These are phyloP conservation scores for Hemileccinum rubropunctum DNA, from an alignment of 768 basidiomycete species.

Conservation along the genomic window DNA sequence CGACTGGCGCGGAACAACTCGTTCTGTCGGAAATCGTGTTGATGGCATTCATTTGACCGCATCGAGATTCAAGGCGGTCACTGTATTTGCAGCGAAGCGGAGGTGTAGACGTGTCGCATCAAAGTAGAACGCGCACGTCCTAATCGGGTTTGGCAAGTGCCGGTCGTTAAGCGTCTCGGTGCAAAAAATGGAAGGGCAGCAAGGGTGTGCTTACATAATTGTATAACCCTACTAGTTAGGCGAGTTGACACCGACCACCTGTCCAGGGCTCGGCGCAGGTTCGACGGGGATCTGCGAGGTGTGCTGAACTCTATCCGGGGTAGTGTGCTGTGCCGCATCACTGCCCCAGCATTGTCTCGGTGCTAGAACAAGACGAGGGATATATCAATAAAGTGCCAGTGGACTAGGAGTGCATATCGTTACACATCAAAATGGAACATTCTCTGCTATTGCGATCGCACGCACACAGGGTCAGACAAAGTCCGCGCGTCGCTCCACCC, in stretches of 20 bases:
- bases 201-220: slow-evolving; percentile 23
- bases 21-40: slow-evolving; percentile 18
- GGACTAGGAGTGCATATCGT: slow-evolving; percentile 12
- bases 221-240: slow-evolving; percentile 15
- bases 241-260: slow-evolving; percentile 14
- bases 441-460: neutral
- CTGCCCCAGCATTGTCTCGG: slow-evolving; percentile 12
- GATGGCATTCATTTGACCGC: slow-evolving; percentile 19
- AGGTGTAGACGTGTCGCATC: neutral
- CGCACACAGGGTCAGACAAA: slow-evolving; percentile 2
- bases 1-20: slow-evolving; percentile 22
- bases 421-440: slow-evolving; percentile 9
- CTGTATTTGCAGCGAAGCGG: slow-evolving; percentile 23
- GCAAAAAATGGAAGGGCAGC: slow-evolving; percentile 27
- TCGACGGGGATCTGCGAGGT: slow-evolving; percentile 21
- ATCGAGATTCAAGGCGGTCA: slow-evolving; percentile 21
- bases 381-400: neutral
- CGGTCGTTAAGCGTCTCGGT: slow-evolving; percentile 26
- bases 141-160: slow-evolving; percentile 9
- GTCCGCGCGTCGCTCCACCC: slow-evolving; percentile 11
- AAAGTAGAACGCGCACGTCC: slow-evolving; percentile 9
- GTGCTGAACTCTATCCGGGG: slow-evolving; percentile 11
- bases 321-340: too few relatives aligned
- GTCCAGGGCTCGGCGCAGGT: slow-evolving; percentile 22
- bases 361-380: slow-evolving; percentile 4